Conservation (phyloP, 805 yeast species). For the Komagataella phaffii region DNA sequence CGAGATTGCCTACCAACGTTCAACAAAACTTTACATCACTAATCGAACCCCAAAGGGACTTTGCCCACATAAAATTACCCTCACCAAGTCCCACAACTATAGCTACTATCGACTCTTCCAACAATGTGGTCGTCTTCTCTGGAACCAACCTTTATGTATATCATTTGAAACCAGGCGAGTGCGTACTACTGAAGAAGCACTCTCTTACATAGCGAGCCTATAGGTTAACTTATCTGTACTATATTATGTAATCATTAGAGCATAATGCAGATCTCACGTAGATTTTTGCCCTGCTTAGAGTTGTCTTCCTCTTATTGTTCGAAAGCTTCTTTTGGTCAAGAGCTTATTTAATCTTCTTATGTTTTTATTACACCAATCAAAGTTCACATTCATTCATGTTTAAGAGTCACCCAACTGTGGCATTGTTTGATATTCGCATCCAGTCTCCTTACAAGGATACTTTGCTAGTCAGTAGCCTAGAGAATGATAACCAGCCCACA, state of each 20-base stretch:
- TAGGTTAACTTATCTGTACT: not conserved
- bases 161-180: slow-evolving; percentile 77
- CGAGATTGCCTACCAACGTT: slow-evolving; percentile 44
- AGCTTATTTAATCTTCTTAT: not conserved
- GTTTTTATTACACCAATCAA: not conserved
- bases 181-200: slow-evolving; percentile 63
- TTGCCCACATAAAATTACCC: slow-evolving; percentile 66
- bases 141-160: slow-evolving; percentile 76
- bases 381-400: not conserved
- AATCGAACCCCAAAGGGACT: slow-evolving; percentile 82
- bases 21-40: slow-evolving; percentile 36
- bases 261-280: not conserved
- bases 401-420: not conserved
- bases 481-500: slow-evolving; percentile 27
- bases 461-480: slow-evolving; percentile 28
- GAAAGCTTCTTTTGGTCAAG: not conserved
- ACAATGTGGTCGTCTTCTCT: slow-evolving; percentile 50
- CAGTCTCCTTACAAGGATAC: slow-evolving; percentile 24
- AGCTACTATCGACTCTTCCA: not conserved
- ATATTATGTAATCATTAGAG: not conserved
- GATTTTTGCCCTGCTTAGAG: too few relatives aligned
- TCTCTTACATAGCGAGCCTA: not conserved
- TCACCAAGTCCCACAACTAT: not conserved
- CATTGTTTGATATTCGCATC: not conserved
- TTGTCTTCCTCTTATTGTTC: too few relatives aligned